Percentiles rank a stretch among this genome's conserved stretches.
phyloP scores from a whole-genome alignment of 2,329 filamentous ascomycete genomes.

The Triangularia setosa region DNA sequence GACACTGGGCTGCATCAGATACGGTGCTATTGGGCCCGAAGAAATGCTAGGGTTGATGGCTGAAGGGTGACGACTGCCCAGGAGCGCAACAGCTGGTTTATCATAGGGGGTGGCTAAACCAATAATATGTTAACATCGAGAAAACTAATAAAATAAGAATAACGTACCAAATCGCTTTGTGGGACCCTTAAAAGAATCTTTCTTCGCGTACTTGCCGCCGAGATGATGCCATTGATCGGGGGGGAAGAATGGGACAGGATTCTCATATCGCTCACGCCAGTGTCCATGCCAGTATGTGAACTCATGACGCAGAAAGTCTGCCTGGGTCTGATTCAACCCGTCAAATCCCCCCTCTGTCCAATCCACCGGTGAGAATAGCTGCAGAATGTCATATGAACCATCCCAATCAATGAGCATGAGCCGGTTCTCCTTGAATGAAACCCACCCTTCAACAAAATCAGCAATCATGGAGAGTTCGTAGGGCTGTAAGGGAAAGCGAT shows the following conservation, averaged over 20 bases:
- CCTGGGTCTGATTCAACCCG: not conserved
- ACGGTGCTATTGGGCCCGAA: not conserved
- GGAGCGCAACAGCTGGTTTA: not conserved
- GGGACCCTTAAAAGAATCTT: not conserved
- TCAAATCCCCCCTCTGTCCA: not conserved
- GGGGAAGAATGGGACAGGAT: not conserved
- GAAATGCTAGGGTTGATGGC: not conserved
- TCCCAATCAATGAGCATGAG: slow-evolving; percentile 33
- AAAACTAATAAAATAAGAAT: not conserved
- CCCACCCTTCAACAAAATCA: slow-evolving; percentile 37
- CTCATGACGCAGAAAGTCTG: not conserved
- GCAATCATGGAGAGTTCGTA: not conserved
- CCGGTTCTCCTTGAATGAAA: slow-evolving; percentile 29
- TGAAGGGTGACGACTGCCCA: not conserved
- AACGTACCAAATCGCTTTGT: not conserved
- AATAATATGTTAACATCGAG: not conserved
- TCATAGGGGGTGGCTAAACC: not conserved
- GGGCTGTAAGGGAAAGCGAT: not conserved
- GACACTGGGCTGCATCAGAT: not conserved
- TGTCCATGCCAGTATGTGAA: not conserved
- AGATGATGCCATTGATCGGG: not conserved
- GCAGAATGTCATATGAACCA: slow-evolving; percentile 5
- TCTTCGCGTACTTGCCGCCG: not conserved
- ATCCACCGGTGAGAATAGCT: slow-evolving; percentile 1
- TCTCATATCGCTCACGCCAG: not conserved